These are phyloP conservation scores for Annulohypoxylon maeteangense DNA, from an alignment of 495 filamentous ascomycete genomes.

Conservation along the genomic window DNA sequence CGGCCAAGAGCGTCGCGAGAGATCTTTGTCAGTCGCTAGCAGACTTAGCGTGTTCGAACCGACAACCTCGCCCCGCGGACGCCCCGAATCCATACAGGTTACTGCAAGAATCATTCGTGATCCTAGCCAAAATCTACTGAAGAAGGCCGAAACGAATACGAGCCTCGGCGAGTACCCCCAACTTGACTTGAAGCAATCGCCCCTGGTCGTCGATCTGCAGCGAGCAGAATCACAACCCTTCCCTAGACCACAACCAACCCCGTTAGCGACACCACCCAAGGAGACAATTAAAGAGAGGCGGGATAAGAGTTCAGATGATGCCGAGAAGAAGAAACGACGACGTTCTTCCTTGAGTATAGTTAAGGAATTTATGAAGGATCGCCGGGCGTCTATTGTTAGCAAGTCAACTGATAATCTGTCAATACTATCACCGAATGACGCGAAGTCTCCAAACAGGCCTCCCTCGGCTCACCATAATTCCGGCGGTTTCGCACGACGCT, in stretches of 20 bases:
- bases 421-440: conserved; percentile 42
- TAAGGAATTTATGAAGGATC: conserved; percentile 64
- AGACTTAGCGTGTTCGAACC: conserved; percentile 59
- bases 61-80: conserved; percentile 52
- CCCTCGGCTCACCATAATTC: conserved; percentile 52
- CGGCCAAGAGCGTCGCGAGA: conserved; percentile 43
- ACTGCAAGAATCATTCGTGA: conserved; percentile 81
- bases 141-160: conserved; percentile 54
- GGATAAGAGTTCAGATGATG: conserved; percentile 46
- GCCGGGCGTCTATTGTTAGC: conserved; percentile 54
- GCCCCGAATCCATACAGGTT: conserved; percentile 80
- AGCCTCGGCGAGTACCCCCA: conserved; percentile 55
- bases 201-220: conserved; percentile 75
- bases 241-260: conserved; percentile 30
- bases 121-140: conserved; percentile 56
- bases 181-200: conserved; percentile 75
- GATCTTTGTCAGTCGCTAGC: conserved; percentile 58
- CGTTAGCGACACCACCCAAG: conserved; percentile 34
- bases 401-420: conserved; percentile 55
- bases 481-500: conserved; percentile 49
- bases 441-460: conserved; percentile 57
- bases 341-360: conserved; percentile 63
- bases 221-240: conserved; percentile 48
- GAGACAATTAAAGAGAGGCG: conserved; percentile 54
- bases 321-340: conserved; percentile 46